Evolutionary conservation across 495 filamentous ascomycete species (phyloP), one percentile per base, ranked within the genome.

Genomic region (Talaromyces wortmannii): DNA sequence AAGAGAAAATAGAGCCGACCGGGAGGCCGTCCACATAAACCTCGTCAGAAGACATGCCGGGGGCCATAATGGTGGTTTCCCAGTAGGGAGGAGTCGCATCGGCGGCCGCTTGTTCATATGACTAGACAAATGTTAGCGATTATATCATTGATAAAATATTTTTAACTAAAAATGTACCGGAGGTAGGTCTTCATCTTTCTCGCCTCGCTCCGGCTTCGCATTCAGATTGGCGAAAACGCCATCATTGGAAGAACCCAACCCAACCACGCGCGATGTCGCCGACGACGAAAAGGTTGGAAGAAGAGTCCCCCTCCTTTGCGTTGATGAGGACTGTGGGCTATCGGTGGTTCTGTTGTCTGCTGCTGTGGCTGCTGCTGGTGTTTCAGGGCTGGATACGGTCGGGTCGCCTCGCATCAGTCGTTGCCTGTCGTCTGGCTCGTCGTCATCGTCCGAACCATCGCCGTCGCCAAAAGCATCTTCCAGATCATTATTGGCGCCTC

Each of bases 31-130:
- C 92, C 44, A 97, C 87, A 67, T 90, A 98, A 48, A 98, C 94
- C 69, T 97, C 94, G 63, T 97, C 91, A 31, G 80, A 79, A 2
- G 86, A 87, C 46, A 85, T 81, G 31, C 92, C 92, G 6, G 94
- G 95, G 3, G 92, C 90, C 54, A 97, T 80, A 61, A 98, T 97
- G 2, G 94, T 97, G 15, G 92, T 97, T 72, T 98, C 94, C 94
- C 94, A 98, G 69, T 97, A 98, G 3, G 95, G 94, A 0, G 94
- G 94, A 36, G 94, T 91, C 17, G 92, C 90, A 72, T 98, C 94
- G 15, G 92, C 92, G 8, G 94, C 94, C 6, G 94, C 94, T 84
- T 96, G 91, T 80, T 98, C 95, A 74, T 98, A 98, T 17, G 92
- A 90, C 91, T 97, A 58, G 23, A 42, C 30, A 48, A 52, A 47